Evolutionary conservation across 129 eudicot species (phyloP).

Genomic region (Cynara cardunculus): DNA sequence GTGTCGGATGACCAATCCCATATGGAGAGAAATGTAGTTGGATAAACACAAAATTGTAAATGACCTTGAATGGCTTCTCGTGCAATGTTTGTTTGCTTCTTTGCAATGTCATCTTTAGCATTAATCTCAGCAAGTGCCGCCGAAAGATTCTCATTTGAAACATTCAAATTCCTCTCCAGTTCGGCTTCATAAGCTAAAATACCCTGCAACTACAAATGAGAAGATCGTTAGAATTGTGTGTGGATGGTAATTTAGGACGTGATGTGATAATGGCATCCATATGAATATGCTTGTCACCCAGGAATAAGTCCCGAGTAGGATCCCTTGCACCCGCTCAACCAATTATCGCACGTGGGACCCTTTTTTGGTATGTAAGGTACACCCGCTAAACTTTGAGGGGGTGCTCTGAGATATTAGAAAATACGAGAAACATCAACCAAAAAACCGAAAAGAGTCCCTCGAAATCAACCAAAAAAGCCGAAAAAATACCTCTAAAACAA

Average conservation of each 20-base stretch:
- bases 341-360: no score
- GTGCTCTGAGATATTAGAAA: no score
- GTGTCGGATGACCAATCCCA: background rate
- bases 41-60: background rate
- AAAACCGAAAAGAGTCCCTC: no score
- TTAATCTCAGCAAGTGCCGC: slow-evolving; percentile 57
- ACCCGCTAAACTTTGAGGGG: no score
- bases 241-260: background rate
- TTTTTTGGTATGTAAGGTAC: no score
- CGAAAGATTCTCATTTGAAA: slow-evolving; percentile 63
- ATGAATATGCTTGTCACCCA: background rate
- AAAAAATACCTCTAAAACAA: no score
- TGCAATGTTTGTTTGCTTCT: slow-evolving; percentile 70
- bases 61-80: slow-evolving; percentile 94
- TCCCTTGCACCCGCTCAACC: no score
- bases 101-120: slow-evolving; percentile 65
- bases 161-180: slow-evolving; percentile 58
- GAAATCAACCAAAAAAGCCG: no score
- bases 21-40: background rate
- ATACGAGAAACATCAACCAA: no score
- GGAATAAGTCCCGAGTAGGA: no score
- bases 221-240: slow-evolving; percentile 10
- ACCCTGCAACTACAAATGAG: slow-evolving; percentile 39
- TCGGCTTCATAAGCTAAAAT: slow-evolving; percentile 59
- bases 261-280: background rate